Base-by-base conservation (phyloP, 2,329 filamentous ascomycete genomes). In the Fonsecaea monophora region DNA sequence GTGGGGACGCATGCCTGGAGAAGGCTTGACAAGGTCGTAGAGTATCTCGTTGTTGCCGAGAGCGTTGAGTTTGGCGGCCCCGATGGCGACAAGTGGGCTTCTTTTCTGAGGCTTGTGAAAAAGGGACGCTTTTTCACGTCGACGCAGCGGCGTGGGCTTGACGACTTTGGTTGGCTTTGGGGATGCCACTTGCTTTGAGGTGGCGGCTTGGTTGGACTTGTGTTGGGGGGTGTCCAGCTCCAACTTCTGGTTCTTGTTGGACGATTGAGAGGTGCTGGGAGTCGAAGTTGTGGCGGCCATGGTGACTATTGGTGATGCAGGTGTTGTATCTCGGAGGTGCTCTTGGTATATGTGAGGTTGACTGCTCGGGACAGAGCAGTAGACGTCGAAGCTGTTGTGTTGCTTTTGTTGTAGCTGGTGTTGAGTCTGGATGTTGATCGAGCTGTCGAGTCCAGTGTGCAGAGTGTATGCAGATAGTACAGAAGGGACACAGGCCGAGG, bases 101-200 rank as follows among this genome's bases (percentile, higher is more conserved):
- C 57, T 13, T 35, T 48, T 50, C 34, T 50, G 57, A 30, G 60
- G 50, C 50, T 62, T 62, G 35, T 55, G 48, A 50, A 62, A 60
- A 38, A 60, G 57, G 42, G 10, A 8, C 7, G 57, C 25, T 30
- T 48, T 34, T 60, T 45, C 38, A 21, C 25, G 10, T 21, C 34
- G 42, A 18, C 40, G 25, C 4, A 32, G 30, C 38, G 45, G n/a
- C 25, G 55, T 32, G 32, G 25, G 9, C 42, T 62, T 54, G 37
- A 32, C 35, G 25, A 30, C 50, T 18, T 45, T 57, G 38, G 38
- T 18, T 6, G 25, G 34, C 4, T 53, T 53, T 9, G 34, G 50
- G 30, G 45, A 34, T 37, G 57, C 57, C 57, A 21, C 18, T 32
- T 45, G 40, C 37, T 30, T 7, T 32, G 10, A 18, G 25, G 25